These are phyloP conservation scores for Biscogniauxia marginata DNA, from an alignment of 2,329 filamentous ascomycete genomes.

Conservation along the genomic window DNA sequence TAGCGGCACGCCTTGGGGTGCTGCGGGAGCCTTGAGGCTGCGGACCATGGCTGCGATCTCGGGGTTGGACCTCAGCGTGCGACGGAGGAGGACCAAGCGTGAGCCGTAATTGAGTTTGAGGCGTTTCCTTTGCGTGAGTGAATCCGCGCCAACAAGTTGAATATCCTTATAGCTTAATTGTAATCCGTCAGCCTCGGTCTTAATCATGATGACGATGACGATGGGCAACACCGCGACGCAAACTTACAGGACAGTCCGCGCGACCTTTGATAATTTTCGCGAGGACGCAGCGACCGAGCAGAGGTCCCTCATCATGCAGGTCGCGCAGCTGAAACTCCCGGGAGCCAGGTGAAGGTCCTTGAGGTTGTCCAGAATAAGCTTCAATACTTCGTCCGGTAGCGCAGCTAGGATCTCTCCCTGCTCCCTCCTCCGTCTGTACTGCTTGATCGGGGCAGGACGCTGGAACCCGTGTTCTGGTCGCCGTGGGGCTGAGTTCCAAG, in stretches of 20 bases:
- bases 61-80: conserved; percentile 54
- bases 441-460: conserved; percentile 36
- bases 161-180: conserved; percentile 54
- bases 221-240: not conserved
- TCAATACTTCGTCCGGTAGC: conserved; percentile 58
- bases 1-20: conserved; percentile 38
- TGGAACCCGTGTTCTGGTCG: conserved; percentile 32
- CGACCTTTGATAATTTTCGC: conserved; percentile 52
- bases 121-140: conserved; percentile 53
- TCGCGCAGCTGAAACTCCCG: conserved; percentile 55
- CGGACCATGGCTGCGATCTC: conserved; percentile 55
- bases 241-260: conserved; percentile 50
- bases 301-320: conserved; percentile 64
- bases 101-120: conserved; percentile 53
- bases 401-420: conserved; percentile 54
- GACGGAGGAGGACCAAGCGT: conserved; percentile 55
- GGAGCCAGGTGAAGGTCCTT: conserved; percentile 49
- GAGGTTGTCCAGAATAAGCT: conserved; percentile 54
- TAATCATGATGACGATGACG: not conserved
- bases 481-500: conserved; percentile 35
- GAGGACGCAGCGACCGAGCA: conserved; percentile 50
- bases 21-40: conserved; percentile 54
- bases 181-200: conserved; percentile 3
- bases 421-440: conserved; percentile 33
- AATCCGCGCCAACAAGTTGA: conserved; percentile 57